Conservation (phyloP, 2,329 filamentous ascomycete genomes). For the Calonectria honghensis region DNA sequence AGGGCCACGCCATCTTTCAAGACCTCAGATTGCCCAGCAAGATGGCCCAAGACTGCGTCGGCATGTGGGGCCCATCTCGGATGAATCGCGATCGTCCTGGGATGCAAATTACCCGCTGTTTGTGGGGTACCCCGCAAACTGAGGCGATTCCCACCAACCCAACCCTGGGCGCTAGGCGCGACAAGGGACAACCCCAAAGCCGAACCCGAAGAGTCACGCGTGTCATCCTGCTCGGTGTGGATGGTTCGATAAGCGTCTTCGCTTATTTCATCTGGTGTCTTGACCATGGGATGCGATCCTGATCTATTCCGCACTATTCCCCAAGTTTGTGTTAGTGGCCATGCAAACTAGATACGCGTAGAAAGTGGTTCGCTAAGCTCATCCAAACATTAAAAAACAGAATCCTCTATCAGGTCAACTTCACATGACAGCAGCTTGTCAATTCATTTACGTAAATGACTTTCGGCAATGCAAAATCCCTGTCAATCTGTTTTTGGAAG, state of each 20-base stretch:
- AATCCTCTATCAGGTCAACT: background rate
- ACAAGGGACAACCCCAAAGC: background rate
- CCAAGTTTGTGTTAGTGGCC: background rate
- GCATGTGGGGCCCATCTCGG: slow-evolving; percentile 33
- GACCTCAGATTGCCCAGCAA: background rate
- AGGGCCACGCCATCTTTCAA: slow-evolving; percentile 6
- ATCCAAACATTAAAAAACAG: too few relatives aligned
- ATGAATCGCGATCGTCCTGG: slow-evolving; percentile 32
- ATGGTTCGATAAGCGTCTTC: slow-evolving; percentile 20
- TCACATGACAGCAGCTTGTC: background rate
- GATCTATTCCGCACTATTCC: background rate
- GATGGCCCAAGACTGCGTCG: slow-evolving; percentile 2
- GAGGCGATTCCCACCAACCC: slow-evolving; percentile 28
- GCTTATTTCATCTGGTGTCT: background rate
- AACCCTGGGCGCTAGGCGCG: slow-evolving; percentile 3
- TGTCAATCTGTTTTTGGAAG: background rate
- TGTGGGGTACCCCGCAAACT: slow-evolving; percentile 35
- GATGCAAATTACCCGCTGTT: slow-evolving; percentile 26
- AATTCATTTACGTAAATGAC: background rate
- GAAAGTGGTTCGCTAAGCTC: too few relatives aligned
- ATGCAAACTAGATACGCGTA: too few relatives aligned
- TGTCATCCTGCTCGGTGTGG: background rate
- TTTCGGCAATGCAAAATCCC: background rate
- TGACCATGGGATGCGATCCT: background rate
- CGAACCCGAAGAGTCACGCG: slow-evolving; percentile 9